A percentile compares a stretch with the other conserved stretches of the same genome.
Conservation (phyloP, 2,329 filamentous ascomycete genomes). For the Fusarium pininemorale region DNA sequence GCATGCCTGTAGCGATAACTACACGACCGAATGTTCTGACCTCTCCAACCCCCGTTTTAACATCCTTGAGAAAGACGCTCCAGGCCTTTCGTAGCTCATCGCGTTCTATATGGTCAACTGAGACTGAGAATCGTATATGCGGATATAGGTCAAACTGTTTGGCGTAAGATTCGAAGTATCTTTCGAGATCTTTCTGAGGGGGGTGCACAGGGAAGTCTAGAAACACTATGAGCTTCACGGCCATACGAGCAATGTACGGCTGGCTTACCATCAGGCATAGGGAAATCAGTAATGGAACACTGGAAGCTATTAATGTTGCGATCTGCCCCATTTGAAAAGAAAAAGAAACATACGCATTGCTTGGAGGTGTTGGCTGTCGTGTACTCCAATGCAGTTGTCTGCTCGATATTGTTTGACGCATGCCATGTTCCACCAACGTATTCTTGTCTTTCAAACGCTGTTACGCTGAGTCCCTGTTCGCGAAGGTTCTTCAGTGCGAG, state of each 20-base stretch:
- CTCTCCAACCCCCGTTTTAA: conserved; percentile 29
- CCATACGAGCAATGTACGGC: neutral
- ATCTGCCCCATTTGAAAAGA: neutral
- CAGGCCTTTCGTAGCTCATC: conserved; percentile 41
- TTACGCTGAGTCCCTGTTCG: conserved; percentile 55
- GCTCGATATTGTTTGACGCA: conserved; percentile 46
- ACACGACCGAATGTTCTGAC: conserved; percentile 48
- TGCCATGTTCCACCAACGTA: conserved; percentile 56
- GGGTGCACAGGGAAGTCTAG: conserved; percentile 39
- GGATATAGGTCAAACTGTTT: conserved; percentile 43
- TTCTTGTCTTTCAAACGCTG: conserved; percentile 52
- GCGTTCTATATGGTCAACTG: conserved; percentile 40
- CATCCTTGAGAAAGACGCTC: conserved; percentile 41
- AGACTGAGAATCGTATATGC: conserved; percentile 42
- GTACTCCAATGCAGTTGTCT: conserved; percentile 48
- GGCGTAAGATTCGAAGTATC: conserved; percentile 47
- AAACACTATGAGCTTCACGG: neutral
- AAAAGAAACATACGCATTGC: conserved; percentile 37
- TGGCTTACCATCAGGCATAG: conserved; percentile 43
- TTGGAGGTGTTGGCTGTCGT: conserved; percentile 46
- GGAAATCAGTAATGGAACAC: conserved; percentile 48
- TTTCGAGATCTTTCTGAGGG: conserved; percentile 40
- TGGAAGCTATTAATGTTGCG: conserved; percentile 16
- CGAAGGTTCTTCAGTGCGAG: conserved; percentile 53
- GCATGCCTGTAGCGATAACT: conserved; percentile 48